Percentiles rank a stretch among this genome's conserved stretches.
phyloP scores from a whole-genome alignment of 2,329 filamentous ascomycete species.

The Ilyonectria mors-panacis region DNA sequence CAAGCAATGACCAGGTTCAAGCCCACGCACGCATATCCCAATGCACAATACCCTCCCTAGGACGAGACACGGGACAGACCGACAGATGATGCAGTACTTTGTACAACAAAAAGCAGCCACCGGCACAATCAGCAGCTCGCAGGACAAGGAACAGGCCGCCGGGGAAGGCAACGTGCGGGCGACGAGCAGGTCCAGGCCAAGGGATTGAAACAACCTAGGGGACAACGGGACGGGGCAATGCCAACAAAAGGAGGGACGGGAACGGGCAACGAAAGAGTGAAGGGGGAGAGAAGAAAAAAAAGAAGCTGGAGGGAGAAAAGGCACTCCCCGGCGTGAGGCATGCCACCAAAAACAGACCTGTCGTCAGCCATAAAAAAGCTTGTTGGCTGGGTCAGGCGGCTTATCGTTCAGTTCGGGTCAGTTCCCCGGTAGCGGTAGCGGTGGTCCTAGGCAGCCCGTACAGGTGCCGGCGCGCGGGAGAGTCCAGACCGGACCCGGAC shows the following conservation, averaged over 20 bases:
- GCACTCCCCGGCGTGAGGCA: not conserved
- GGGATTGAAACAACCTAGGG: not conserved
- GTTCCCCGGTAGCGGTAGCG: conserved; percentile 24
- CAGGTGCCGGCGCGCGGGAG: conserved; percentile 2
- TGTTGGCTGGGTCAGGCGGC: conserved; percentile 13
- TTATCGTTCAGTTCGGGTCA: conserved; percentile 19
- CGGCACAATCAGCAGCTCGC: conserved; percentile 8
- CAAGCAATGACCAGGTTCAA: conserved; percentile 18
- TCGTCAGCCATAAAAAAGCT: conserved; percentile 13
- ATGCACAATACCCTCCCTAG: not conserved
- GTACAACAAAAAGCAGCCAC: conserved; percentile 7
- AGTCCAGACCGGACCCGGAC: not conserved
- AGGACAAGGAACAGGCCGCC: conserved; percentile 4
- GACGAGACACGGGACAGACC: not conserved
- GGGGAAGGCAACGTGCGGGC: not conserved
- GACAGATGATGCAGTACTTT: not conserved
- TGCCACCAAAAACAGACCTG: conserved; percentile 7
- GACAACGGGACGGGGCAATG: conserved; percentile 2
- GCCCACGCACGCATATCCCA: not conserved
- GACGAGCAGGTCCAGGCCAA: not conserved
- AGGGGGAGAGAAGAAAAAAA: not conserved
- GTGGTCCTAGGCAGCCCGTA: not conserved
- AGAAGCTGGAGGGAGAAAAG: not conserved
- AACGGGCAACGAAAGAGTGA: not conserved
- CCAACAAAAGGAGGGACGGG: not conserved